These are phyloP conservation scores for Monosporascus sp. DNA, from an alignment of 2,329 filamentous ascomycete genomes.

Conservation along the genomic window DNA sequence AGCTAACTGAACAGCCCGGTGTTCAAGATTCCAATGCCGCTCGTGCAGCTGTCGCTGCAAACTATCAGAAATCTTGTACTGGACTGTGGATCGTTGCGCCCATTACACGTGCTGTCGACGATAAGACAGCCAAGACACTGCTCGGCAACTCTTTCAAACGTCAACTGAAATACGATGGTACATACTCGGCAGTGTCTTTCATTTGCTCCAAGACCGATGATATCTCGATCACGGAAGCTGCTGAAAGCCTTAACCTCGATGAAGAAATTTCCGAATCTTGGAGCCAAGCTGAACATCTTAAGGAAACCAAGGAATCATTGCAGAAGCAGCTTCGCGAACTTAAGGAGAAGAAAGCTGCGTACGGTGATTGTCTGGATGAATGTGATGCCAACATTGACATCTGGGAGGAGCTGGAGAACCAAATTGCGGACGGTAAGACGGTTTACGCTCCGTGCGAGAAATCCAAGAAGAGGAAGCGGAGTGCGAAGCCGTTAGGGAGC, in stretches of 20 bases:
- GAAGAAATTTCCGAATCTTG: constrained; percentile 31
- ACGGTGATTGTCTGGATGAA: constrained; percentile 26
- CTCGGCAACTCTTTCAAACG: constrained; percentile 52
- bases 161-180: constrained; percentile 54
- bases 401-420: constrained; percentile 21
- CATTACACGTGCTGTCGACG: constrained; percentile 55
- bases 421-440: constrained; percentile 33
- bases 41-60: constrained; percentile 47
- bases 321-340: constrained; percentile 15
- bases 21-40: constrained; percentile 53
- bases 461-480: constrained; percentile 37
- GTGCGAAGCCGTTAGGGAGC: constrained; percentile 6
- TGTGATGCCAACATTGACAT: constrained; percentile 34
- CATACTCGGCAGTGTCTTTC: constrained; percentile 48
- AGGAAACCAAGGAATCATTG: background rate
- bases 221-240: constrained; percentile 36
- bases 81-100: constrained; percentile 57
- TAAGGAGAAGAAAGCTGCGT: constrained; percentile 25
- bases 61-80: constrained; percentile 53
- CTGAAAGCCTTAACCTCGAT: constrained; percentile 30
- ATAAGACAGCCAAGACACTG: constrained; percentile 53
- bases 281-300: constrained; percentile 19
- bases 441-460: constrained; percentile 21
- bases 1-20: constrained; percentile 28
- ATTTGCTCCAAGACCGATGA: constrained; percentile 46